A percentile compares a stretch with the other conserved stretches of the same genome.
These are phyloP conservation scores for Fusarium chaquense DNA, from an alignment of 2,329 filamentous ascomycete species.

Conservation along the genomic window DNA sequence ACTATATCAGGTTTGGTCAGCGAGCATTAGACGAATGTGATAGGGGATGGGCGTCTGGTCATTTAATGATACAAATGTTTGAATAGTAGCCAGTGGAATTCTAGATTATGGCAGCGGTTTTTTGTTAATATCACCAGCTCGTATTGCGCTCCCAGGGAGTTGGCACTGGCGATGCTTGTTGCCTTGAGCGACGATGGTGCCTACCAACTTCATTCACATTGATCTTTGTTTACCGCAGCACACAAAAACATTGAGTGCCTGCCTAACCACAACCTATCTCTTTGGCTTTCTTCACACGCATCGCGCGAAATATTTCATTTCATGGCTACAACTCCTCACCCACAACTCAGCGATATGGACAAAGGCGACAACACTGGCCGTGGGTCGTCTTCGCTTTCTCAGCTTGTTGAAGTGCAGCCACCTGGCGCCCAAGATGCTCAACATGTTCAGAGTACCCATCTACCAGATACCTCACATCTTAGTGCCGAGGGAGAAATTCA, in stretches of 20 bases:
- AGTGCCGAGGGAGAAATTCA: background rate
- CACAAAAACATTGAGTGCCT: background rate
- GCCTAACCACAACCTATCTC: background rate
- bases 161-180: constrained; percentile 18
- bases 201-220: constrained; percentile 2
- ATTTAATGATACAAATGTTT: constrained; percentile 47
- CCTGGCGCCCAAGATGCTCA: background rate
- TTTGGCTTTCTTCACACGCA: background rate
- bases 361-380: background rate
- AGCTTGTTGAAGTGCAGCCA: background rate
- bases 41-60: constrained; percentile 53
- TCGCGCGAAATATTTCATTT: background rate
- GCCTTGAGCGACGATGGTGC: constrained; percentile 4
- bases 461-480: background rate
- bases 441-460: background rate
- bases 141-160: background rate
- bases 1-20: constrained; percentile 59
- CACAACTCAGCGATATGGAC: constrained; percentile 9
- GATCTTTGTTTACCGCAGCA: constrained; percentile 6
- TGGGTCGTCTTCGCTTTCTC: background rate
- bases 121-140: background rate
- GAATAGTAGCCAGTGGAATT: constrained; percentile 19
- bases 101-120: background rate
- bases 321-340: background rate
- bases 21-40: constrained; percentile 60